Evolutionary conservation across 2,329 filamentous ascomycete species (phyloP).

Genomic region (Colletotrichum theobromicola): DNA sequence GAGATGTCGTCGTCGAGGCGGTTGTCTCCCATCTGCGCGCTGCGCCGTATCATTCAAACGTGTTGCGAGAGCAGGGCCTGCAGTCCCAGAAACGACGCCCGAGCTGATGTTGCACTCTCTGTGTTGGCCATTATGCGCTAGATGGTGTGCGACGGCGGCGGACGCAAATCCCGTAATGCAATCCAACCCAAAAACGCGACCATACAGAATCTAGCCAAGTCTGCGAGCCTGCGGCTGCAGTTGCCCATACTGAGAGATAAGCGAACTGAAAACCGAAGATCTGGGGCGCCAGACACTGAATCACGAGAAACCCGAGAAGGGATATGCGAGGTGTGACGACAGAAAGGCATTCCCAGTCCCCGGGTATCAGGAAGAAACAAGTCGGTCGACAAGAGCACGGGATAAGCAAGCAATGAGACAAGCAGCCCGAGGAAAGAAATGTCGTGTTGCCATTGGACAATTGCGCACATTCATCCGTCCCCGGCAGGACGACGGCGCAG

Average conservation of each 20-base stretch:
- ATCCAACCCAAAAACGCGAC: background rate
- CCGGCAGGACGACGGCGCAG: background rate
- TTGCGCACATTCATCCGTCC: background rate
- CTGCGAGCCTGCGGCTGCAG: background rate
- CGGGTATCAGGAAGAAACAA: background rate
- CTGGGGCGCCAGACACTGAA: background rate
- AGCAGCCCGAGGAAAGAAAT: background rate
- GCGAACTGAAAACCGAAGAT: background rate
- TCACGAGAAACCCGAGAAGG: background rate
- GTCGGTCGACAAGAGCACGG: background rate
- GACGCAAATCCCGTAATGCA: background rate
- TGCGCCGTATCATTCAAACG: background rate
- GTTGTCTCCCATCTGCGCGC: background rate
- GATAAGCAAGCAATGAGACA: background rate
- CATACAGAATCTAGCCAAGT: background rate
- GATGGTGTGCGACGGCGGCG: background rate
- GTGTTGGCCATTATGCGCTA: background rate
- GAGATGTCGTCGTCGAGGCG: background rate
- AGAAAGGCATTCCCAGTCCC: background rate
- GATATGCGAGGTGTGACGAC: background rate
- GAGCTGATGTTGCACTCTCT: background rate
- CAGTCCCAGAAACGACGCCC: background rate
- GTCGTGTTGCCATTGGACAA: background rate
- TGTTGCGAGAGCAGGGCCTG: background rate
- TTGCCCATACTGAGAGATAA: background rate